Evolutionary conservation across 805 yeast species (phyloP).

Genomic region (Nakazawaea laoshanensis): DNA sequence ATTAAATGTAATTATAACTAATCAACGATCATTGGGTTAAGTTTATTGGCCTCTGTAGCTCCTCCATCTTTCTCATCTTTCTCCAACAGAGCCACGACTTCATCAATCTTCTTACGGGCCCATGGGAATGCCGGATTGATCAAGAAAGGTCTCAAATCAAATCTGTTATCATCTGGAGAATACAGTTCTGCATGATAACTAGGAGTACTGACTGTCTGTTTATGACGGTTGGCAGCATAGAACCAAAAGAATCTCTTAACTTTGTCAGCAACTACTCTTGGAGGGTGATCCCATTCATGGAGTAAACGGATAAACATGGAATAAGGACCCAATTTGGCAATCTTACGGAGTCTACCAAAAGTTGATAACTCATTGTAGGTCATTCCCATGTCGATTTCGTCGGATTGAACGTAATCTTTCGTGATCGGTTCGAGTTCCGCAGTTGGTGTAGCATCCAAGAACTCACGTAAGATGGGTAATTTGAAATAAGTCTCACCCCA

Average conservation of each 20-base stretch:
- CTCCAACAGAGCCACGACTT: constrained; percentile 54
- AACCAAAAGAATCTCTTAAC: constrained; percentile 89
- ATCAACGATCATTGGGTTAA: constrained; percentile 38
- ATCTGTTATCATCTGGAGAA: constrained; percentile 96
- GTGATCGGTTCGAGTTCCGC: constrained; percentile 98
- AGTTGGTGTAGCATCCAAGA: constrained; percentile 89
- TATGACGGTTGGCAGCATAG: constrained; percentile 93
- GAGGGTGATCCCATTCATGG: constrained; percentile 85
- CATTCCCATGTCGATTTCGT: constrained; percentile 98
- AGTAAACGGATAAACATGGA: constrained; percentile 86
- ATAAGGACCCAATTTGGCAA: constrained; percentile 93
- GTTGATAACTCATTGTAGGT: constrained; percentile 88
- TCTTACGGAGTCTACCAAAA: constrained; percentile 86
- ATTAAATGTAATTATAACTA: constrained; percentile 13
- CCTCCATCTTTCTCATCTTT: constrained; percentile 17
- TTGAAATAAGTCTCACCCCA: constrained; percentile 68
- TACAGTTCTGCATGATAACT: constrained; percentile 96
- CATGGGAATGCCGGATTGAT: constrained; percentile 84
- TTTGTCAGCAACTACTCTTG: constrained; percentile 82
- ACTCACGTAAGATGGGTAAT: constrained; percentile 68
- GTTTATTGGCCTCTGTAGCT: constrained; percentile 14
- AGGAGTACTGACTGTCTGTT: constrained; percentile 96
- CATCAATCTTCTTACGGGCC: constrained; percentile 85
- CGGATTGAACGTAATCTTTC: constrained; percentile 85
- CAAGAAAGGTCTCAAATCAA: constrained; percentile 92